Evolutionary conservation across 2,329 filamentous ascomycete genomes (phyloP).

Genomic region (Xylariaceae sp.): DNA sequence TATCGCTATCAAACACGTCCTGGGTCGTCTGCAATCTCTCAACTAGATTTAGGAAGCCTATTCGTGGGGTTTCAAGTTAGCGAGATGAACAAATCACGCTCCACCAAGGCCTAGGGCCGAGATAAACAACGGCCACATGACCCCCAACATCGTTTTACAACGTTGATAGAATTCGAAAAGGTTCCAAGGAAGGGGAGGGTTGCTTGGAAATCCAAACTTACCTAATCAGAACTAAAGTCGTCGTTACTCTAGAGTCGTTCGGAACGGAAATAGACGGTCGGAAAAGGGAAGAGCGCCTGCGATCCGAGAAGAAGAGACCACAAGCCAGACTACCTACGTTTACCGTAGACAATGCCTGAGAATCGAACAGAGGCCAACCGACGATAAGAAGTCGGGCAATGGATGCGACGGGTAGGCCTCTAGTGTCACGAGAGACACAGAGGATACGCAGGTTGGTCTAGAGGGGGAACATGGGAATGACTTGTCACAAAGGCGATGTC

Average conservation of each 20-base stretch:
- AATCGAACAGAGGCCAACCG: slow-evolving; percentile 27
- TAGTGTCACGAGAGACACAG: slow-evolving; percentile 30
- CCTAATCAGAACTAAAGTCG: slow-evolving; percentile 1
- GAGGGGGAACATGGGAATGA: slow-evolving; percentile 27
- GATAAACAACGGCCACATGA: neutral
- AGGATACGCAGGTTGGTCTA: slow-evolving; percentile 22
- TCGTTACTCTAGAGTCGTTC: slow-evolving; percentile 3
- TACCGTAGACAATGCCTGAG: slow-evolving; percentile 37
- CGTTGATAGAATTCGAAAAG: neutral
- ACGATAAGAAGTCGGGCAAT: slow-evolving; percentile 20
- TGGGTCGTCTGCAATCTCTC: slow-evolving; percentile 2
- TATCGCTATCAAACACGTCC: slow-evolving; percentile 6
- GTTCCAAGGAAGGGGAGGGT: slow-evolving; percentile 1
- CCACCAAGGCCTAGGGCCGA: neutral
- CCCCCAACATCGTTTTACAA: neutral
- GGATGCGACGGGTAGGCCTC: slow-evolving; percentile 22
- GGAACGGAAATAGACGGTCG: slow-evolving; percentile 6
- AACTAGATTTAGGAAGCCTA: slow-evolving; percentile 5
- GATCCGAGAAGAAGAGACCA: slow-evolving; percentile 43
- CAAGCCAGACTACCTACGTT: slow-evolving; percentile 42
- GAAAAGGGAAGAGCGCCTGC: slow-evolving; percentile 49
- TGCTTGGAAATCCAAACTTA: slow-evolving; percentile 12
- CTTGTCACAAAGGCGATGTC: slow-evolving; percentile 18
- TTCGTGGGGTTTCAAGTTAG: slow-evolving; percentile 4
- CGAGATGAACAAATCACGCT: neutral